Evolutionary conservation across 2,329 filamentous ascomycete genomes (phyloP).

Genomic region (Tolypocladium tundrense): DNA sequence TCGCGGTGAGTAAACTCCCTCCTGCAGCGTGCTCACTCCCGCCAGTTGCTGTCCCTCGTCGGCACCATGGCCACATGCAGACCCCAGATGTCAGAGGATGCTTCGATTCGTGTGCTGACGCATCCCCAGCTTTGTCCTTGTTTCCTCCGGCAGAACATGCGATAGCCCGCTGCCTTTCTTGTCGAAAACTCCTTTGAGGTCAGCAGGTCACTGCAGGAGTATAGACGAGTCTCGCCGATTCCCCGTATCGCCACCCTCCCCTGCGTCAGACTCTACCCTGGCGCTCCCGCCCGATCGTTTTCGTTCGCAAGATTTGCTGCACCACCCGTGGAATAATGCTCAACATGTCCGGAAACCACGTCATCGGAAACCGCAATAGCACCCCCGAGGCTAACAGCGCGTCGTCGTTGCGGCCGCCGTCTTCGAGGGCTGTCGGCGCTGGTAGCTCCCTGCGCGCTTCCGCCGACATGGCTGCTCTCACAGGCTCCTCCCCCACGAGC

Average conservation of each 20-base stretch:
- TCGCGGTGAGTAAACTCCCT: background rate
- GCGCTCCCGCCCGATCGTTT: background rate
- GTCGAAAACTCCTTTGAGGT: conserved; percentile 59
- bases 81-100: background rate
- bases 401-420: conserved; percentile 71
- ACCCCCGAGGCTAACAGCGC: conserved; percentile 84
- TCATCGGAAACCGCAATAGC: conserved; percentile 85
- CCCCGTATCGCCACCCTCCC: background rate
- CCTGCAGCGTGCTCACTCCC: background rate
- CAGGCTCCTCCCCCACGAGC: conserved; percentile 54
- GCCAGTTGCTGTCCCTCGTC: background rate
- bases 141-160: conserved; percentile 20
- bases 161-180: conserved; percentile 16
- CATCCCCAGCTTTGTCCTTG: conserved; percentile 2
- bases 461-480: conserved; percentile 84
- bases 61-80: background rate
- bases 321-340: conserved; percentile 28
- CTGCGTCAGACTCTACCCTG: background rate
- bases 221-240: conserved; percentile 10
- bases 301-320: conserved; percentile 4
- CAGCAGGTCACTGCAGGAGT: conserved; percentile 77
- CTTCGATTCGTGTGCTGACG: background rate
- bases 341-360: conserved; percentile 58
- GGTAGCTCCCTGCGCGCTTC: conserved; percentile 86
- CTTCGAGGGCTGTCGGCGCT: conserved; percentile 65